These are phyloP conservation scores for Cudoniella acicularis DNA, from an alignment of 495 filamentous ascomycete species.

Conservation along the genomic window DNA sequence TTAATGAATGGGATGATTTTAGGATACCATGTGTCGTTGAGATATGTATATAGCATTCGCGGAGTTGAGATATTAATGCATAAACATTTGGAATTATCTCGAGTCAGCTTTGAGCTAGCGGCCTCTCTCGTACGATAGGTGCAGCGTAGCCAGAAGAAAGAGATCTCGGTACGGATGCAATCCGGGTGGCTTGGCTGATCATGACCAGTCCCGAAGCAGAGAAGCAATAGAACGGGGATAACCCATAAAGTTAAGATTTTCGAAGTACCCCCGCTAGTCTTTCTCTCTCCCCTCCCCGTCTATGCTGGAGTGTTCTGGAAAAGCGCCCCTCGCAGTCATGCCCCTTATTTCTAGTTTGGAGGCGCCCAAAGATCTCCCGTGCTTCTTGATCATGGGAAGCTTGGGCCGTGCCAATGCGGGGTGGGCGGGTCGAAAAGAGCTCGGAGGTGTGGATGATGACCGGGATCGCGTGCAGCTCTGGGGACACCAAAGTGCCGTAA, in stretches of 20 bases:
- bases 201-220: not conserved
- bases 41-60: not conserved
- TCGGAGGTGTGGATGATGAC: no score
- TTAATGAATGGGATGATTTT: no score
- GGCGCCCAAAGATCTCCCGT: not conserved
- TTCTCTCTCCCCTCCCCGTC: not conserved
- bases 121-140: not conserved
- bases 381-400: no score
- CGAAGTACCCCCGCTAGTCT: no score
- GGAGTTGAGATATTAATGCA: not conserved
- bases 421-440: not conserved
- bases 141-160: not conserved
- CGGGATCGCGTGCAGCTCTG: not conserved
- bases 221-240: no score
- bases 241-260: no score
- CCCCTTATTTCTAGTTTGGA: not conserved
- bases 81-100: not conserved
- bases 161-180: not conserved
- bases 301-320: not conserved
- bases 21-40: not conserved
- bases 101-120: not conserved
- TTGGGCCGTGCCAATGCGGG: not conserved
- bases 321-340: not conserved
- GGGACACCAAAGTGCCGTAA: not conserved
- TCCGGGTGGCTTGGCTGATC: not conserved